A percentile compares a stretch with the other conserved stretches of the same genome.
phyloP scores from a whole-genome alignment of 2,329 filamentous ascomycete species.

The Ophiobolus disseminans region DNA sequence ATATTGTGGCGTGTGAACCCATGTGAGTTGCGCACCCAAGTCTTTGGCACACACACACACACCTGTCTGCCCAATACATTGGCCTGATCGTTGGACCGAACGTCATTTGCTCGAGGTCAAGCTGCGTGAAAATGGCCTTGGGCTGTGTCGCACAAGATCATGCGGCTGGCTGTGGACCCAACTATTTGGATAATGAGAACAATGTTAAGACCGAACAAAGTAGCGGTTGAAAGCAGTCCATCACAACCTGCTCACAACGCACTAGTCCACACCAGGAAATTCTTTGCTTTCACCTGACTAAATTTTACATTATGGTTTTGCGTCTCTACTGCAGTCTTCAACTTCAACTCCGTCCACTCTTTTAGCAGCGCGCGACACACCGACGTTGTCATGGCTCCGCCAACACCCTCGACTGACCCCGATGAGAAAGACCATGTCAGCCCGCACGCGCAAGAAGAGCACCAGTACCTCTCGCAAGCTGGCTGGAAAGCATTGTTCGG shows the following conservation, averaged over 20 bases:
- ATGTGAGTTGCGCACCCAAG: too few species aligned
- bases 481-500: slow-evolving; percentile 69
- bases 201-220: slow-evolving; percentile 45
- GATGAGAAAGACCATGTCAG: slow-evolving; percentile 19
- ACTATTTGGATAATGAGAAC: slow-evolving; percentile 26
- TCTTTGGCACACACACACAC: neutral
- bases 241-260: slow-evolving; percentile 4
- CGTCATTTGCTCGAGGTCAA: too few species aligned
- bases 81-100: too few species aligned
- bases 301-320: slow-evolving; percentile 2
- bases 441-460: slow-evolving; percentile 25
- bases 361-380: neutral
- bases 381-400: slow-evolving; percentile 21
- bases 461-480: slow-evolving; percentile 24
- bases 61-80: neutral
- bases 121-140: too few species aligned
- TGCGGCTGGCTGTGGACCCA: neutral
- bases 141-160: neutral
- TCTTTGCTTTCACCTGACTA: slow-evolving; percentile 17
- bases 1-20: too few species aligned
- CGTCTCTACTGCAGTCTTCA: neutral
- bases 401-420: slow-evolving; percentile 14
- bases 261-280: slow-evolving; percentile 28
- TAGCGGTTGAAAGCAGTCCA: slow-evolving; percentile 14
- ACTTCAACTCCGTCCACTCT: too few species aligned